Evolutionary conservation across 2,329 filamentous ascomycete genomes (phyloP), one percentile per base, ranked within the genome.

Genomic region (Beauveria medogensis): DNA sequence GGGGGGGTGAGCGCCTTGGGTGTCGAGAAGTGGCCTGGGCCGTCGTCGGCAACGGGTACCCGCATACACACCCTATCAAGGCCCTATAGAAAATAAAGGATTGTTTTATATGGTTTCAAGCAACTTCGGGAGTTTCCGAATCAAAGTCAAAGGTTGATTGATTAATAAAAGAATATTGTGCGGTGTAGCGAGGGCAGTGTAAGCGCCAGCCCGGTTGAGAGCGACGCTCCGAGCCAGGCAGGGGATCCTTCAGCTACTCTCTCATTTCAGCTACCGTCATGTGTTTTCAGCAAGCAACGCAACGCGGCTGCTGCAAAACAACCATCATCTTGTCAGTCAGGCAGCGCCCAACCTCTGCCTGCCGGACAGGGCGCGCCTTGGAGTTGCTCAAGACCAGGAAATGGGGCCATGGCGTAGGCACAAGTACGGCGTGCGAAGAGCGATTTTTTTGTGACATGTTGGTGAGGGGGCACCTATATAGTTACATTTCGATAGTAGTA

Each of bases 401-500:
- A 34, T 24, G 37, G 48, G 48, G 48, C 44, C 48, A 59, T 43
- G 56, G 56, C 56, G 24, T 59, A 20, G 56, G 46, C 56, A 59
- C n/a, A 16, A 16, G 47, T 40, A 59, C 34, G 37, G 56, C 40
- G 56, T 43, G 56, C 40, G 3, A 59, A 40, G 56, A 59, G 56
- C 47, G 48, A 30, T 59, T 59, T 59, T 41, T 59, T 59, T 59
- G 56, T 59, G 56, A 59, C 47, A 59, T 59, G 24, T 28, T 52
- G 56, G 47, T 59, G 56, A 59, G 56, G 56, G 55, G 56, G 46
- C 40, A 50, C 47, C 56, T 59, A 59, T 59, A 59, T 59, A 59
- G 47, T 59, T 59, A 48, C 56, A 44, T 59, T 59, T 59, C 40
- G 56, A 59, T 59, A 53, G 48, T 53, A 59, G 56, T 43, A 59